Conservation (phyloP, 1,284 basidiomycete species). For the Pseudozyma sp. region DNA sequence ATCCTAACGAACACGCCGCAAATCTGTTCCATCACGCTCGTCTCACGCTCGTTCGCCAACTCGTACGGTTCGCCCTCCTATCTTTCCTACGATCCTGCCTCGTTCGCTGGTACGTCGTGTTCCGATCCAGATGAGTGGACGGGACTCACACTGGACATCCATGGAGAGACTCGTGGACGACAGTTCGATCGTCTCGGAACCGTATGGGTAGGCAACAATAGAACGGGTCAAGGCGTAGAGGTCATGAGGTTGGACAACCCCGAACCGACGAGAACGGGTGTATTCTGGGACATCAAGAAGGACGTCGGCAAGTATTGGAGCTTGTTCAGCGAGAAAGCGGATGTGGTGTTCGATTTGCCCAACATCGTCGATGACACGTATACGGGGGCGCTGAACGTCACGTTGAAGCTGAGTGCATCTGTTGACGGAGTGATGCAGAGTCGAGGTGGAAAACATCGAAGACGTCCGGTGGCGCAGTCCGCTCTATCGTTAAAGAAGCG, state of each 20-base stretch:
- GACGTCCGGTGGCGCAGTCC: neutral
- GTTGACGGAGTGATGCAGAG: slow-evolving; percentile 3
- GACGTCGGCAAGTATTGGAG: slow-evolving; percentile 51
- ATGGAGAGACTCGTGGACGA: slow-evolving; percentile 36
- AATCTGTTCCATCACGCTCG: slow-evolving; percentile 31
- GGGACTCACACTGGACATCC: slow-evolving; percentile 34
- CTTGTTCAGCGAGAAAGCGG: slow-evolving; percentile 29
- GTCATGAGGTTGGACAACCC: slow-evolving; percentile 57
- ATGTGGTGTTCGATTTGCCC: slow-evolving; percentile 53
- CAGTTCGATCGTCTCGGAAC: slow-evolving; percentile 58
- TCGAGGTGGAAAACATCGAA: neutral
- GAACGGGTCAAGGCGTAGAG: slow-evolving; percentile 47
- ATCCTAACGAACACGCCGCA: slow-evolving; percentile 9
- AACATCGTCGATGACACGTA: slow-evolving; percentile 57
- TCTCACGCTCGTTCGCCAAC: slow-evolving; percentile 47
- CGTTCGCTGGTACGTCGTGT: slow-evolving; percentile 19
- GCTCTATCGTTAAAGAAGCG: slow-evolving; percentile 22
- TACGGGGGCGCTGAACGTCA: slow-evolving; percentile 46
- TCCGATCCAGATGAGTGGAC: slow-evolving; percentile 41
- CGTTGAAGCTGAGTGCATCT: slow-evolving; percentile 33
- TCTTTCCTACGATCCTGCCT: slow-evolving; percentile 18
- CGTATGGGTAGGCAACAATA: slow-evolving; percentile 36
- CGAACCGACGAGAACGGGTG: slow-evolving; percentile 47
- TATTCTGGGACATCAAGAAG: slow-evolving; percentile 47
- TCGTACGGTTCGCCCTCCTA: slow-evolving; percentile 45